These are phyloP conservation scores for Neoarthrinium moseri DNA, from an alignment of 2,329 filamentous ascomycete genomes.

Conservation along the genomic window DNA sequence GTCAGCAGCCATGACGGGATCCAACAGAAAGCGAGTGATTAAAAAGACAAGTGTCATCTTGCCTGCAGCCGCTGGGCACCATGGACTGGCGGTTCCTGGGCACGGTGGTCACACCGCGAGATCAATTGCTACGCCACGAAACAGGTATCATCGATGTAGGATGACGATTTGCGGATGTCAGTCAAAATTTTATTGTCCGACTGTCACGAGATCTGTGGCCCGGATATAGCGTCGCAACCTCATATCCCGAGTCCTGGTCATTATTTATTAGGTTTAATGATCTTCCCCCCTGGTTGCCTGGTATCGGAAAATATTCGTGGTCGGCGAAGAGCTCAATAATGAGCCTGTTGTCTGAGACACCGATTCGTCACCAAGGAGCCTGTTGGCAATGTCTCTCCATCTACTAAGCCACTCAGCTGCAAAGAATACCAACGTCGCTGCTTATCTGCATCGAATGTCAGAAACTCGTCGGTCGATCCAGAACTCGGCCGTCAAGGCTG, in stretches of 20 bases:
- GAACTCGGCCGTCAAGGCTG: neutral
- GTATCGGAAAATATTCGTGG: conserved; percentile 18
- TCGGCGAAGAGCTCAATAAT: neutral
- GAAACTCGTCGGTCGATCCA: neutral
- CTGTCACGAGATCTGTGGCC: conserved; percentile 6
- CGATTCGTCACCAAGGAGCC: conserved; percentile 13
- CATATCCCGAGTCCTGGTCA: conserved; percentile 19
- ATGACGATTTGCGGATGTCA: conserved; percentile 14
- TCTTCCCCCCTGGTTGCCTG: conserved; percentile 14
- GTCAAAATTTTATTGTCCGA: conserved; percentile 10
- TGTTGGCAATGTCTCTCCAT: conserved; percentile 13
- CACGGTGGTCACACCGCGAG: too few relatives aligned
- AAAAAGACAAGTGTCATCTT: neutral
- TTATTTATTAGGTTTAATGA: conserved; percentile 27
- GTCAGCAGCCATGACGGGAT: neutral
- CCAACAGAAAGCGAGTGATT: neutral
- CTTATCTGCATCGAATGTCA: conserved; percentile 7
- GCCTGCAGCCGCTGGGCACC: neutral
- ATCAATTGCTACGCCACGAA: neutral
- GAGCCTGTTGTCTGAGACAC: conserved; percentile 22
- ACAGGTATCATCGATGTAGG: neutral
- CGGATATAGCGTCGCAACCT: conserved; percentile 17
- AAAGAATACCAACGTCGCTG: conserved; percentile 23
- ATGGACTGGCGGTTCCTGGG: too few relatives aligned
- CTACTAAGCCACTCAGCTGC: conserved; percentile 14